phyloP scores from a whole-genome alignment of 2,329 filamentous ascomycete genomes.

The Fusarium luffae region DNA sequence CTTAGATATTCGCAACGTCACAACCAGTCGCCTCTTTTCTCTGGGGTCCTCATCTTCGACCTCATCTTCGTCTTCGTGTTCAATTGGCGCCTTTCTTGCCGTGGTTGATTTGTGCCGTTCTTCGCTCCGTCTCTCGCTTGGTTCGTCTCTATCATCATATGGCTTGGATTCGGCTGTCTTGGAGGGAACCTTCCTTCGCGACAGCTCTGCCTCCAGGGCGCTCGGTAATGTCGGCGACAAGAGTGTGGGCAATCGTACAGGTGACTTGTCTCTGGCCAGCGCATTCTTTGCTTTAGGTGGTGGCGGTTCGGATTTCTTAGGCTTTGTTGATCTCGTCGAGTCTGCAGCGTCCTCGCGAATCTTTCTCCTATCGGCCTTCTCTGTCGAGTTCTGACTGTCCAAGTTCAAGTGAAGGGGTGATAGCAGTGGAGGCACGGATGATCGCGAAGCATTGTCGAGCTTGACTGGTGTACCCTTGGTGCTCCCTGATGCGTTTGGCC shows the following conservation, averaged over 20 bases:
- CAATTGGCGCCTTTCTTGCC: constrained; percentile 44
- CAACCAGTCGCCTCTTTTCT: constrained; percentile 51
- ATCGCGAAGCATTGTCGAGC: constrained; percentile 51
- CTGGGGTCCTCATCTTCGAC: constrained; percentile 47
- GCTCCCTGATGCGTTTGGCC: constrained; percentile 49
- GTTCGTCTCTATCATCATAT: constrained; percentile 39
- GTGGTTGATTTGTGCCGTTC: constrained; percentile 35
- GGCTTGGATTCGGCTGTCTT: constrained; percentile 33
- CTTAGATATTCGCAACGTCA: constrained; percentile 63
- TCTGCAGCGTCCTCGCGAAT: constrained; percentile 46
- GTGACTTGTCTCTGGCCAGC: constrained; percentile 54
- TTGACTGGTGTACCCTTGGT: constrained; percentile 54
- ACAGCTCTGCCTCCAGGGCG: constrained; percentile 58
- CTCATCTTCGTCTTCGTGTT: constrained; percentile 50
- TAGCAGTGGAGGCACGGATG: constrained; percentile 62
- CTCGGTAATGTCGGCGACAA: constrained; percentile 68
- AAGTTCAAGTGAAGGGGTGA: constrained; percentile 63
- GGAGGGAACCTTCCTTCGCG: constrained; percentile 46
- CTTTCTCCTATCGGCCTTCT: constrained; percentile 51
- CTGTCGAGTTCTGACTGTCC: constrained; percentile 52
- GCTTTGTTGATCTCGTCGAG: constrained; percentile 46
- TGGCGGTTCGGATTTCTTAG: constrained; percentile 45
- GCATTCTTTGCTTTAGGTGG: constrained; percentile 45
- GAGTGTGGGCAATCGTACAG: constrained; percentile 58
- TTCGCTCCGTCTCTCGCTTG: constrained; percentile 33